Evolutionary conservation across 768 basidiomycete species (phyloP).

Genomic region (Termitomyces sp.): DNA sequence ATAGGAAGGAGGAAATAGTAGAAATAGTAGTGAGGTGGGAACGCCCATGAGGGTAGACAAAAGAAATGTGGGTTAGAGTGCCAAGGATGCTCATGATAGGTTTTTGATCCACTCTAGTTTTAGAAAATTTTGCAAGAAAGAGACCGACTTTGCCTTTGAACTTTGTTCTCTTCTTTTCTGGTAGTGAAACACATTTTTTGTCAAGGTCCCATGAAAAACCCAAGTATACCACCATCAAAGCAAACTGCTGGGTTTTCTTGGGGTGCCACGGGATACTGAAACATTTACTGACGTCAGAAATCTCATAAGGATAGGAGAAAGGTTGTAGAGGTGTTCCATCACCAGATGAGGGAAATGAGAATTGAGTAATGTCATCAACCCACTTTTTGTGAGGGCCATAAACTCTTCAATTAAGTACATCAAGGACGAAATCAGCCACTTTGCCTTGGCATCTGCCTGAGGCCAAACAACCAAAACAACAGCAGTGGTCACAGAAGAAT

Average conservation of each 20-base stretch:
- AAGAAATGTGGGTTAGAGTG: constrained; percentile 28
- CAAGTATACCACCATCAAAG: no score
- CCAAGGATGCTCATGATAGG: constrained; percentile 22
- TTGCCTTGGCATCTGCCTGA: constrained; percentile 20
- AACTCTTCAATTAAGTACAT: constrained; percentile 17
- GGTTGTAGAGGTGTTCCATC: background rate
- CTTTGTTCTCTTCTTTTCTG: no score
- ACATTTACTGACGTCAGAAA: background rate
- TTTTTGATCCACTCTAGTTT: constrained; percentile 14
- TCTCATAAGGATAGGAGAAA: constrained; percentile 4
- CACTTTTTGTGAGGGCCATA: constrained; percentile 21
- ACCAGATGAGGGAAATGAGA: constrained; percentile 10
- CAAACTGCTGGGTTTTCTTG: constrained; percentile 19
- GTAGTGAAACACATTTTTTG: no score
- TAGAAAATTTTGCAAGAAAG: constrained; percentile 25
- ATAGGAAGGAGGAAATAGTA: constrained; percentile 21
- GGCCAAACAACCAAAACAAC: constrained; percentile 18
- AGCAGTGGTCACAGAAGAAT: constrained; percentile 21
- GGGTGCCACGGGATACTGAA: constrained; percentile 22
- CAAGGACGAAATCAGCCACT: constrained; percentile 16
- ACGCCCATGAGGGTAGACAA: constrained; percentile 23
- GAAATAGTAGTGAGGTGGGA: no score
- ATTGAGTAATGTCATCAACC: constrained; percentile 28
- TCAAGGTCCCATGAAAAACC: no score
- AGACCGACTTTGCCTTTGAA: constrained; percentile 20